Evolutionary conservation across 768 basidiomycete species (phyloP), one percentile per base, ranked within the genome.

Genomic region (Coprinellus aureogranulatus): DNA sequence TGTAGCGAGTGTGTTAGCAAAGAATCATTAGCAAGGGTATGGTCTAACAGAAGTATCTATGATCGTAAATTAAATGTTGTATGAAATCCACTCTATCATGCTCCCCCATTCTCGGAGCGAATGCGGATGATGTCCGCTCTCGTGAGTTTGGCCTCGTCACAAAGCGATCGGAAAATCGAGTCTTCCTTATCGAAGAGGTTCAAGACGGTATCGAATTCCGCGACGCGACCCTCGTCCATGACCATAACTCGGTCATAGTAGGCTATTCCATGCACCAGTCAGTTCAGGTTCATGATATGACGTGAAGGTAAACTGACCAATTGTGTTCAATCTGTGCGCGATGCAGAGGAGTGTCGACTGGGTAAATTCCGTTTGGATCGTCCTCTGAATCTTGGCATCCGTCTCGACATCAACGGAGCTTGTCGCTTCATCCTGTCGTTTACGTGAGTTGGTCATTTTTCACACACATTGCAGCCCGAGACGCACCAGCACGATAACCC

Each of bases 151-250:
- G 86, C 86, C 63, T 88, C 85, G 53, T 87, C 75, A 64, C 89
- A 90, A 25, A 89, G 78, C 2, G 82, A 81, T 20, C 87, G 77
- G 77, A 90, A 90, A 52, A 89, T 84, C 1, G 87, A 89, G 54
- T 77, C 76, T 50, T 78, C 72, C 57, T 77, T 78, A 65, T 86
- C 81, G 62, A 83, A 84, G 3, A 91, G 79, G 59, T 77, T 79
- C 41, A 87, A 75, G 2, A 90, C 89, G 1, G 86, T 86, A 69
- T 90, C 89, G 65, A 83, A 89, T 69, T 91, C 89, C 10, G 83
- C 85, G 2, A 90, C 81, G 30, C 72, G 64, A 3, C 90, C 89
- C 26, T 77, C 71, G 62, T 88, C 84, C 85, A 92, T 87, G 45
- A 90, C 88, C 18, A 92, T 71, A 22, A 90, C 78, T 22, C 83